Evolutionary conservation across 2,329 filamentous ascomycete genomes (phyloP), one percentile per base, ranked within the genome.

Genomic region (Sarocladium oryzae): DNA sequence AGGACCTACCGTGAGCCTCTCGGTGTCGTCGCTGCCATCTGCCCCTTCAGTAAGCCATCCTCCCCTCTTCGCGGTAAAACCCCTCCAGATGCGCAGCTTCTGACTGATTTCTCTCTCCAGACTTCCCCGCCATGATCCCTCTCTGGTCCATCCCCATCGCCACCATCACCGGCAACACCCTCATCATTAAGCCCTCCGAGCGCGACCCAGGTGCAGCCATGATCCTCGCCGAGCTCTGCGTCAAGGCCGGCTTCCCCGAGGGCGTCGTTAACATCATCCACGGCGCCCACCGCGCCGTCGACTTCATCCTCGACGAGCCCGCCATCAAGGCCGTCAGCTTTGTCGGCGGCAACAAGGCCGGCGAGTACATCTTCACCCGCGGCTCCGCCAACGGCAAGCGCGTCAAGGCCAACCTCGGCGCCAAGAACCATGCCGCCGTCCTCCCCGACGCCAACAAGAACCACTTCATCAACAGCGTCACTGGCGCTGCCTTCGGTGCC

Each of bases 91-190:
- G n/a, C n/a, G n/a, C n/a, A n/a, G n/a, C 35, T 33, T 13, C 16
- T 16, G 20, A 48, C 51, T 35, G 6, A 24, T 16, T 28, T 13
- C 8, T 2, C 28, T 55, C 60, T 52, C 60, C 43, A 88, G 85
- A 93, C 75, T 93, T 93, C 72, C 88, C 88, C 38, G 88, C 88
- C 60, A 95, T 95, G 88, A 93, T 95, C 66, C 89, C 88, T 3
- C 77, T 95, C n/a, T 95, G 88, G 88, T 89, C 81, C 55, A 90
- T 95, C 55, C 89, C 88, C 35, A 87, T 93, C 60, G 88, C 88
- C 43, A 88, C 88, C 38, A 81, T 91, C 24, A 89, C 86, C 16
- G 88, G 88, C 50, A 95, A 95, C 74, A 91, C 87, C 13, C 75
- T 90, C 53, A 81, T 95, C 58, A 75, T 95, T 60, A 95, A 95